phyloP scores from a whole-genome alignment of 2,329 filamentous ascomycete species.

The Lachnellula subtilissima region DNA sequence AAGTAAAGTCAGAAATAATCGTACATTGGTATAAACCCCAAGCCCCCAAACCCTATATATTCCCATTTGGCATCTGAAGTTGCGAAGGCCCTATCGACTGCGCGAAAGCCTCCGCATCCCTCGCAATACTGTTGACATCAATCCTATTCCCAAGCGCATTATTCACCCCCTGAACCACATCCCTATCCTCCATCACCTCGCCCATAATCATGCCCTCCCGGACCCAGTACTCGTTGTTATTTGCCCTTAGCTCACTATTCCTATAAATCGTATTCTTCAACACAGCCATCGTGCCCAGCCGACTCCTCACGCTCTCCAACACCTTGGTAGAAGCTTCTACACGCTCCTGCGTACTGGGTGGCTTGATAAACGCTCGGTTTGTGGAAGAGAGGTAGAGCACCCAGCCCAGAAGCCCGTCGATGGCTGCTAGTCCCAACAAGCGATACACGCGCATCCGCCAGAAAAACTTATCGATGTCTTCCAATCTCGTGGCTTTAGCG shows the following conservation, averaged over 20 bases:
- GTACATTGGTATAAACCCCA: neutral
- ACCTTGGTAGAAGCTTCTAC: slow-evolving; percentile 54
- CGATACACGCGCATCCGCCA: slow-evolving; percentile 65
- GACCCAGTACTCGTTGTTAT: slow-evolving; percentile 71
- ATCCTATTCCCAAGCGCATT: slow-evolving; percentile 61
- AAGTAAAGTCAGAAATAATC: neutral
- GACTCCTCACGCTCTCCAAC: slow-evolving; percentile 57
- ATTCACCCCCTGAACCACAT: slow-evolving; percentile 67
- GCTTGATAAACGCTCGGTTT: slow-evolving; percentile 67
- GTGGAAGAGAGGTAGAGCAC: slow-evolving; percentile 74
- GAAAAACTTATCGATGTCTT: slow-evolving; percentile 65
- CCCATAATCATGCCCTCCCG: slow-evolving; percentile 69
- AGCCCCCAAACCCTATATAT: neutral
- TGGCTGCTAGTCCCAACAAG: slow-evolving; percentile 54
- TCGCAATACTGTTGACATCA: slow-evolving; percentile 55
- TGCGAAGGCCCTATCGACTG: slow-evolving; percentile 34
- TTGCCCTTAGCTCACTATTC: slow-evolving; percentile 64
- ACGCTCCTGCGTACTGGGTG: slow-evolving; percentile 58
- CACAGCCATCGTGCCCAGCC: slow-evolving; percentile 67
- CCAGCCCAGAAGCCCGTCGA: slow-evolving; percentile 60
- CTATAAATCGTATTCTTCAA: slow-evolving; percentile 75
- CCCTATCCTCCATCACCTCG: slow-evolving; percentile 72
- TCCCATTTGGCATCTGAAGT: neutral
- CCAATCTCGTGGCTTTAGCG: slow-evolving; percentile 53
- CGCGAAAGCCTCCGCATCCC: slow-evolving; percentile 60